Base-by-base conservation (phyloP, 2,329 filamentous ascomycete species). In the Nothophaeocryptopus gaeumannii region DNA sequence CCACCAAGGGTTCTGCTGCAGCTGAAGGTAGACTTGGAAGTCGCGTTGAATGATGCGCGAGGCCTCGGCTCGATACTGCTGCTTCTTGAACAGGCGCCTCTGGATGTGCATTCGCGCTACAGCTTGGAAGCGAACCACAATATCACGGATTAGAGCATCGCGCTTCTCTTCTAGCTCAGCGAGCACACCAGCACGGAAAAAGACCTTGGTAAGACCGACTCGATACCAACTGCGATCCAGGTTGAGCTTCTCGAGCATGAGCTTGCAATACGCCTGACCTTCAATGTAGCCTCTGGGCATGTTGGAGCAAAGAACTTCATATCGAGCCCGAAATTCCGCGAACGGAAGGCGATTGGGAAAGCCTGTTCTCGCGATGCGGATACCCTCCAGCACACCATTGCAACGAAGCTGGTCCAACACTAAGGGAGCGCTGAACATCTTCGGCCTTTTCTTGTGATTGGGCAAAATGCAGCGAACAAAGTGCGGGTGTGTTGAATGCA, bases 371-470 rank as follows among this genome's bases (percentile, higher is more conserved):
- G 93, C 93, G 69, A 99, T 99, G 54, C 93, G 83, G 64, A 99
- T 99, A 55, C 93, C 93, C 72, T 99, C 93, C n/a, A 99, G 78
- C 2, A 99, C 93, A 86, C 93, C 93, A 67, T 99, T 99, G 73
- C 93, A 99, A 45, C 93, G 84, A n/a, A 99, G 76, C 68, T 99
- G 95, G 64, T 99, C 93, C 5, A 99, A 79, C 1, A 99, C 95
- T n/a, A 99, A 81, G 2, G 90, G 82, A 2, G 88, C 89, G 65
- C 87, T 88, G 70, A 97, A 89, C 66, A 91, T 87, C 71, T 99
- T 99, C 0, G 93, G 89, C 16, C 85, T 82, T 72, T 99, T 99
- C 72, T 96, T 96, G 76, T 99, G 93, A 66, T 99, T 99, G 3
- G 93, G 95, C 52, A 99, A 78, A 55, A 99, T 99, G 67, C 93